A percentile compares a stretch with the other conserved stretches of the same genome.
Evolutionary conservation across 2,329 filamentous ascomycete species (phyloP).

Genomic region (Ramularia endophylla): DNA sequence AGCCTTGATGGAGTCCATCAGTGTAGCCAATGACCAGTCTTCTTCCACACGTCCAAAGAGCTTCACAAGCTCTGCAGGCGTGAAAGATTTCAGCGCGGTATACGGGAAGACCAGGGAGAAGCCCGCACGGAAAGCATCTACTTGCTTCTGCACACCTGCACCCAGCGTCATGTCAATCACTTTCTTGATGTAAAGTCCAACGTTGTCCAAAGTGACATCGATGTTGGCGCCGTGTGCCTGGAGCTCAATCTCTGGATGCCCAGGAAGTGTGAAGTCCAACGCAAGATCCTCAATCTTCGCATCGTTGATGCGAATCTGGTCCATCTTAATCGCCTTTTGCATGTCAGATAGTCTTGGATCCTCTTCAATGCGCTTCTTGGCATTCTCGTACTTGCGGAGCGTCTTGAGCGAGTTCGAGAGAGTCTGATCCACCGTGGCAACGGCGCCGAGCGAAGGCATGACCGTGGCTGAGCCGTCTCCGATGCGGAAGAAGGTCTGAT

Average conservation of each 20-base stretch:
- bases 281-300: constrained; percentile 79
- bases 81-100: constrained; percentile 85
- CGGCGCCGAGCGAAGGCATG: constrained; percentile 77
- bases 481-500: constrained; percentile 95
- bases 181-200: constrained; percentile 79
- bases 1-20: constrained; percentile 98
- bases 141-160: constrained; percentile 78
- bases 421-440: constrained; percentile 82
- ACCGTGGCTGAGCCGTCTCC: constrained; percentile 64
- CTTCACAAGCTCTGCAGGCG: constrained; percentile 88
- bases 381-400: constrained; percentile 77
- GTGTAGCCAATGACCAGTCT: constrained; percentile 94
- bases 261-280: constrained; percentile 91
- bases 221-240: constrained; percentile 67
- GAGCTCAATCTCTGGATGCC: constrained; percentile 81
- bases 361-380: constrained; percentile 76
- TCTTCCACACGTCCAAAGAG: constrained; percentile 90
- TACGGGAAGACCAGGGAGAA: constrained; percentile 98
- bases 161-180: constrained; percentile 90
- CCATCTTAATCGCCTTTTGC: constrained; percentile 65
- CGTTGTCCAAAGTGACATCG: constrained; percentile 80
- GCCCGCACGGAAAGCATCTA: constrained; percentile 82
- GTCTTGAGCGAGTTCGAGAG: constrained; percentile 79
- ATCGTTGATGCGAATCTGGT: constrained; percentile 67
- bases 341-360: constrained; percentile 58